Conservation (phyloP, 768 basidiomycete genomes). For the Gelatoporia subvermispora region DNA sequence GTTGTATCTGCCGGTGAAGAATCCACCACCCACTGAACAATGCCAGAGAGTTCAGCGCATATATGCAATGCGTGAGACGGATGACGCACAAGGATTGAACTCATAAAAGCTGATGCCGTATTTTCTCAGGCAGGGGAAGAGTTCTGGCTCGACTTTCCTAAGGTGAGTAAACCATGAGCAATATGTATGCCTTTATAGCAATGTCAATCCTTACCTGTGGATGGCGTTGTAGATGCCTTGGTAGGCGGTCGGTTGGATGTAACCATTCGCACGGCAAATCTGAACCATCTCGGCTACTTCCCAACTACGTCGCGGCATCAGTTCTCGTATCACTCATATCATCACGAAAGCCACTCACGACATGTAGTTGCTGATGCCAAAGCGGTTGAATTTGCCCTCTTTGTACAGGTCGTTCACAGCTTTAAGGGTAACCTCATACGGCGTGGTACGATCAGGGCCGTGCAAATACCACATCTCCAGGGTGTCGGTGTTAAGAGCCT, state of each 20-base stretch:
- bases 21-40: conserved; percentile 30
- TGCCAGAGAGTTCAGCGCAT: not conserved
- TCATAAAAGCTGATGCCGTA: conserved; percentile 36
- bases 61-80: no score
- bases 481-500: conserved; percentile 39
- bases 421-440: conserved; percentile 42
- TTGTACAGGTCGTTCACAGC: conserved; percentile 44
- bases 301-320: conserved; percentile 21
- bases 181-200: conserved; percentile 32
- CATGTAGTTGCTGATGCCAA: conserved; percentile 41
- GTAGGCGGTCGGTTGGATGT: conserved; percentile 45
- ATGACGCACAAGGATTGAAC: conserved; percentile 35
- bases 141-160: conserved; percentile 34
- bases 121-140: conserved; percentile 39
- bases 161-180: not conserved
- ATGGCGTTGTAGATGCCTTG: conserved; percentile 44
- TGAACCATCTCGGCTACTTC: conserved; percentile 42
- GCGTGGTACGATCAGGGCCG: conserved; percentile 36
- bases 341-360: conserved; percentile 24
- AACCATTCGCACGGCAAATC: conserved; percentile 39
- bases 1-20: conserved; percentile 35
- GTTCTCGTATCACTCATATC: no score
- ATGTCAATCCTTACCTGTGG: conserved; percentile 16
- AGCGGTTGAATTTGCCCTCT: conserved; percentile 47
- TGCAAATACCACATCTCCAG: conserved; percentile 49